Evolutionary conservation across 768 basidiomycete genomes (phyloP).

Genomic region (Leucocoprinus sp.): DNA sequence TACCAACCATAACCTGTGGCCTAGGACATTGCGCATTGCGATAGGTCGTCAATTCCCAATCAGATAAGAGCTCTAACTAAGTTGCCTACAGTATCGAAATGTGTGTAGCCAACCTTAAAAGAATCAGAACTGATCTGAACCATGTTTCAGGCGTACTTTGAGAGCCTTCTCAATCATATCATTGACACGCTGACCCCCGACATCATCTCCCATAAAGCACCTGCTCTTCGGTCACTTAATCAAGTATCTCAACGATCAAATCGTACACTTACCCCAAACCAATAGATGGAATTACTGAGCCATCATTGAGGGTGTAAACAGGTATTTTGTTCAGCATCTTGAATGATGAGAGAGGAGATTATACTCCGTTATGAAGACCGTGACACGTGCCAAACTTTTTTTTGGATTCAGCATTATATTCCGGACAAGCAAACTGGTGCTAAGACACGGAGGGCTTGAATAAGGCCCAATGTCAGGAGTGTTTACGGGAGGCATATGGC

Average conservation of each 20-base stretch:
- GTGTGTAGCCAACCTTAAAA: constrained; percentile 35
- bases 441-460: too few species aligned
- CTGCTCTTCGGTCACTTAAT: constrained; percentile 10
- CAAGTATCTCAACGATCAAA: background rate
- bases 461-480: too few species aligned
- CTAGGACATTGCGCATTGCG: constrained; percentile 14
- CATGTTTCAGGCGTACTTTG: constrained; percentile 17
- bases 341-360: too few species aligned
- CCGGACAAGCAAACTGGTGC: too few species aligned
- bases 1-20: constrained; percentile 21
- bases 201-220: constrained; percentile 32
- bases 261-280: constrained; percentile 21
- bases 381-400: too few species aligned
- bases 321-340: too few species aligned
- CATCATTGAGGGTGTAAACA: constrained; percentile 24
- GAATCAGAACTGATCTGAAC: background rate
- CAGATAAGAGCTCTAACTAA: background rate
- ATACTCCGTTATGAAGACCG: too few species aligned
- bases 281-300: constrained; percentile 22
- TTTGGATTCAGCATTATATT: too few species aligned
- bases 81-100: constrained; percentile 32
- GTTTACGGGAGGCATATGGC: too few species aligned
- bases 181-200: constrained; percentile 31
- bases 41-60: background rate
- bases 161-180: constrained; percentile 28